Base-by-base conservation (phyloP, 768 basidiomycete species). In the Termitomyces bulborhizus region DNA sequence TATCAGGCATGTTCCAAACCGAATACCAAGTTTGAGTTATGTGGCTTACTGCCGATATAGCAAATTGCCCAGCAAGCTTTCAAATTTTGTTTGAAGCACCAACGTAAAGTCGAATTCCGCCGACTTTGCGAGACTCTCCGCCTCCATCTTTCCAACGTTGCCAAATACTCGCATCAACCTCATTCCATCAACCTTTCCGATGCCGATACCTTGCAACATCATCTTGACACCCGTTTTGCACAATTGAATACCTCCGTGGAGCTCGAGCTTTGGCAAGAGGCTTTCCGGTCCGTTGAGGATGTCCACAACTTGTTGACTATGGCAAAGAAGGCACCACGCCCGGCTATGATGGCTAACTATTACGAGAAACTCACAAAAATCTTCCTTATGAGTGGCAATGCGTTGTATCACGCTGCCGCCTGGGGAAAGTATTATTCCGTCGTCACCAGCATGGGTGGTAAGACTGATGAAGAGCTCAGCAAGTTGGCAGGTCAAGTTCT, bases 221-320 rank as follows among this genome's bases (percentile, higher is more conserved):
- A 97, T 70, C 88, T 98, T 57, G 96, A 98, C 68, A 95, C 93
- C 16, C 92, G 95, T 54, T 98, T 99, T 68, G 90, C 91, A 27
- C 95, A 98, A 75, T 83, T 98, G 59, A 93, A 94, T 65, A 90
- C 93, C 18, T 94, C 94, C 1, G 94, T 98, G 62, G 94, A 98
- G 69, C 86, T 99, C 60, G 96, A 99, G 72, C 80, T 99, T 27
- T 99, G 96, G 96, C 95, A 98, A 66, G 96, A 98, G 66, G 96
- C 93, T 9, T 99, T 98, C 82, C 89, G 96, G 57, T 93, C 93
- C 41, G 93, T 98, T 57, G 96, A 99, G 70, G 96, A 99, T 69
- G 90, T 98, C 39, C 96, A 98, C 75, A 93, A 94, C 64, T 81
- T 98, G 36, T 83, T 99, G 60, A 90, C 86, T 11, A 86, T 93